Evolutionary conservation across 2,329 filamentous ascomycete genomes (phyloP), one percentile per base, ranked within the genome.

Genomic region (Cladosporium sp.): DNA sequence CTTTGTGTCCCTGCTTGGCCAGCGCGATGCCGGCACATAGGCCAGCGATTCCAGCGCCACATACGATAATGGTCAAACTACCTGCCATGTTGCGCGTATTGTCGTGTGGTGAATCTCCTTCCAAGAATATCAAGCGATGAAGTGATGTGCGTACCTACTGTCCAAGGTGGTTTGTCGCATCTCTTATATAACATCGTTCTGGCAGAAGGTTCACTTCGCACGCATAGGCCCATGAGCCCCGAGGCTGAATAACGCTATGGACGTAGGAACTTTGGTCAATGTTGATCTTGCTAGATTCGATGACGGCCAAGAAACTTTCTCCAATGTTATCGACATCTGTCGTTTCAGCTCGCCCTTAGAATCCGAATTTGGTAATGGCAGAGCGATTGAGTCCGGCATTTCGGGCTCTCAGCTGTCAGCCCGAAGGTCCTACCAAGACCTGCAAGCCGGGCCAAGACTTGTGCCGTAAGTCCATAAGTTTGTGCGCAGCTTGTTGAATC

Each of bases 21-120:
- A 62, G 24, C 12, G 59, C 59, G 21, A 62, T 62, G 30, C 79
- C 80, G 21, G 81, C 79, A 15, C 78, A 82, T 6, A 87, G 76
- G 4, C 85, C 85, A 28, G 83, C 83, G 21, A 86, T 78, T 4
- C 85, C 85, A 21, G 84, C 85, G 14, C 85, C 85, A n/a, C 85
- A 80, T 21, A 87, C 77, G 30, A 86, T 78, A 26, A 85, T 73
- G 74, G 81, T 66, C 12, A 70, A 64, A 36, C 54, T 61, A 24
- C 21, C 32, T 10, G 54, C 8, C 58, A 60, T 60, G 38, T 18
- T 60, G 5, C 36, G 28, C 6, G 54, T 38, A 4, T n/a, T 30
- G 12, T 32, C 18, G 51, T 32, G 5, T 28, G 18, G 1, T 1
- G 11, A 10, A n/a, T 26, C 12, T 54, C 14, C 51, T 54, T 24